Evolutionary conservation across 148 eudicot species (phyloP), one percentile per base, ranked within the genome.

Genomic region (Spergularia marina): DNA sequence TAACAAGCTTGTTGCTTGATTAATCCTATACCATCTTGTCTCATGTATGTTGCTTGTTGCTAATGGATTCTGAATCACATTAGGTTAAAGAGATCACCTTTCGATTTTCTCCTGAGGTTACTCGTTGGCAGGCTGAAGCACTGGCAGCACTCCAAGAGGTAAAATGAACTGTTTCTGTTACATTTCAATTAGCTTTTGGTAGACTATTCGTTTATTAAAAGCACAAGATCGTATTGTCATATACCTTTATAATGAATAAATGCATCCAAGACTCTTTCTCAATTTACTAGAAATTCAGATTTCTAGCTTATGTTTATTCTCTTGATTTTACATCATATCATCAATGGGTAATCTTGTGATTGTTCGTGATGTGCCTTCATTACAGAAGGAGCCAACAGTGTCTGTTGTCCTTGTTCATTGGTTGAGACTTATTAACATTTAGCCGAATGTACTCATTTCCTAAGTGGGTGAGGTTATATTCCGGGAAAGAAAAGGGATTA

Each of bases 121-220:
- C 51, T 16, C 91, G 96, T 64, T 93, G 98, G 96, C 79, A 84
- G 77, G 93, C 91, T 78, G 90, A 93, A 86, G 98, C 96, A 39
- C 53, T 93, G 53, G 58, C 84, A 66, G 93, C 93, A 18, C 66
- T 93, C 62, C 96, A 91, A 80, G 93, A 89, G 90, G 98, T 93
- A 85, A 40, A 68, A 56, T 41, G 59, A 39, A 10, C 49, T 66
- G 62, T 58, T 71, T 34, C 30, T 52, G 36, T 59, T 15, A 69
- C 36, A 30, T 51, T 53, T 60, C 56, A 39, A 7, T 7, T 23
- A 4, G 21, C 34, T 58, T 21, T 15, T 53, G 40, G 51, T 52
- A 41, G 14, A 14, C 6, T 41, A 21, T 73, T 17, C 18, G 34
- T 1, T 20, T 8, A 8, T 25, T 11, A 0, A 12, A 25, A 41